Evolutionary conservation across 495 filamentous ascomycete species (phyloP).

Genomic region (Niebla homalea): DNA sequence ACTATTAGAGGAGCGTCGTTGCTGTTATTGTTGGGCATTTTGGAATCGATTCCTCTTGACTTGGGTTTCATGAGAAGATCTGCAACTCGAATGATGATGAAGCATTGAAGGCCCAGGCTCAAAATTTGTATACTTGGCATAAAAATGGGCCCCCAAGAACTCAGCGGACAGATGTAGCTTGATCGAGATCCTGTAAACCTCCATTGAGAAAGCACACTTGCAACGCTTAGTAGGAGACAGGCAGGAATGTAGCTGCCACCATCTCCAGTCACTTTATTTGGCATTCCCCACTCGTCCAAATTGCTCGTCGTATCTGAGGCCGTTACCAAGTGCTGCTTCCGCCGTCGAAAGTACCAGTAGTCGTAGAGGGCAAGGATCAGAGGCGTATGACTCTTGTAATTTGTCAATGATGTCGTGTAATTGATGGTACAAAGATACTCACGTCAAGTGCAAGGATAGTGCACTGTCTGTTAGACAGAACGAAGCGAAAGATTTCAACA

Average conservation of each 20-base stretch:
- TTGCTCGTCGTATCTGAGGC: constrained; percentile 3
- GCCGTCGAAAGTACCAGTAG: constrained; percentile 27
- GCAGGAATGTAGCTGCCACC: neutral
- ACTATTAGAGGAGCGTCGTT: constrained; percentile 13
- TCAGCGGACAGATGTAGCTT: constrained; percentile 35
- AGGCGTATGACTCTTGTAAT: constrained; percentile 17
- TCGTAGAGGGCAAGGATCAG: constrained; percentile 33
- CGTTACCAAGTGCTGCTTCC: constrained; percentile 10
- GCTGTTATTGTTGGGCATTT: constrained; percentile 4
- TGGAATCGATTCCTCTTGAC: constrained; percentile 10
- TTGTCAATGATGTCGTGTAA: neutral
- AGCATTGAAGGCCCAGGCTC: constrained; percentile 23
- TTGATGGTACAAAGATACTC: constrained; percentile 7
- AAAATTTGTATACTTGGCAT: constrained; percentile 20
- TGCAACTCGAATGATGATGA: constrained; percentile 24
- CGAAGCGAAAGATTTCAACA: constrained; percentile 26
- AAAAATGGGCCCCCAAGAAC: constrained; percentile 16
- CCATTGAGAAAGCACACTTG: neutral
- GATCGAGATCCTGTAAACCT: constrained; percentile 17
- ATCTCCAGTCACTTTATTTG: neutral
- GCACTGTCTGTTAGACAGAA: constrained; percentile 30
- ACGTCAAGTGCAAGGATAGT: constrained; percentile 28
- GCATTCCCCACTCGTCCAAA: constrained; percentile 1
- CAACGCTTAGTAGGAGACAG: neutral
- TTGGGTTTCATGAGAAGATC: constrained; percentile 20